Evolutionary conservation across 2,329 filamentous ascomycete genomes (phyloP).

Genomic region (Aspergillus clavatus): DNA sequence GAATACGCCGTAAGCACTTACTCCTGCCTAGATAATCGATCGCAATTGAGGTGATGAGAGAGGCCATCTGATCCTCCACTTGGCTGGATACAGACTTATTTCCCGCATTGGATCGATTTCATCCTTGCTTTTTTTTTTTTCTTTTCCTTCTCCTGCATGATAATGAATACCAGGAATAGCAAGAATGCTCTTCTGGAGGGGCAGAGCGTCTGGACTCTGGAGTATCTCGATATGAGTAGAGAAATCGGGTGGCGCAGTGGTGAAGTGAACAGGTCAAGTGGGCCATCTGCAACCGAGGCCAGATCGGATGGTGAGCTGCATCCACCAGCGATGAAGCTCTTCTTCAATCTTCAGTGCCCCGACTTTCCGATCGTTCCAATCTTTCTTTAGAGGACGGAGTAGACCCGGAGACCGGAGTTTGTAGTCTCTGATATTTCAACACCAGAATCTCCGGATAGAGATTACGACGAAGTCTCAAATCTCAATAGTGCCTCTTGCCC

Average conservation of each 20-base stretch:
- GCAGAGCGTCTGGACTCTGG: no score
- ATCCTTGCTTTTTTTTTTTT: constrained; percentile 6
- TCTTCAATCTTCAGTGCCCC: no score
- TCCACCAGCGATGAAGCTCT: neutral
- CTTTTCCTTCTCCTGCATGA: neutral
- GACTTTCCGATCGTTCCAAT: no score
- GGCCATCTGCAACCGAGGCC: neutral
- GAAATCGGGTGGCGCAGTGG: neutral
- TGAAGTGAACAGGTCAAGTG: neutral
- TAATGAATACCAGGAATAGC: no score
- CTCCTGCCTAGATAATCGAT: neutral
- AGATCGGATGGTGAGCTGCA: neutral
- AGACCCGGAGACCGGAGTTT: no score
- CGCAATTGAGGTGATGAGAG: neutral
- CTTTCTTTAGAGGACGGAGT: no score
- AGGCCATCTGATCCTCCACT: neutral
- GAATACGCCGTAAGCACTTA: no score
- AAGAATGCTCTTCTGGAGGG: neutral
- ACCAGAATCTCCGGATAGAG: no score
- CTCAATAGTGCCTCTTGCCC: no score
- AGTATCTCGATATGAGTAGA: no score
- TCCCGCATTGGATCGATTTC: neutral
- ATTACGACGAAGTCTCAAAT: no score
- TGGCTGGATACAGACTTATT: constrained; percentile 7
- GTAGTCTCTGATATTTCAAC: no score